phyloP scores from a whole-genome alignment of 306 rosid species.

The Corylus heterophylla region DNA sequence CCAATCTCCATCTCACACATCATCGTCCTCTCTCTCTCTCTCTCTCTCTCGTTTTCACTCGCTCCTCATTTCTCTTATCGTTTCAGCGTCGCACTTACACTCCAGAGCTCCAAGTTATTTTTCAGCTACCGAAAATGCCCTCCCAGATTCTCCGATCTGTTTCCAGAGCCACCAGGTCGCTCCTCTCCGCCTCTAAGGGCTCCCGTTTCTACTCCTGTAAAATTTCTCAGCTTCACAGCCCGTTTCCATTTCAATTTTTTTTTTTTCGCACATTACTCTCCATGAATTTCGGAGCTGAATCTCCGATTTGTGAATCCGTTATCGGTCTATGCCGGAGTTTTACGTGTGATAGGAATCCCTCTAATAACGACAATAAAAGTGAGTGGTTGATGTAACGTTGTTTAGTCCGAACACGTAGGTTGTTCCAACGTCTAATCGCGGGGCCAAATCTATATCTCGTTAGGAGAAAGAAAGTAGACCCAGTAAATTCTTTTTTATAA shows the following conservation, averaged over 20 bases:
- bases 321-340: conserved; percentile 12
- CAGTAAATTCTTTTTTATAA: not conserved
- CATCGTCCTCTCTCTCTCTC: not conserved
- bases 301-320: conserved; percentile 15
- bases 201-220: conserved; percentile 69
- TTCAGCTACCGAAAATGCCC: conserved; percentile 43
- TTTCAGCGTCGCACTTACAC: not conserved
- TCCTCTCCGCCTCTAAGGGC: conserved; percentile 62
- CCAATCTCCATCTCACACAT: not conserved
- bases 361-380: too few species aligned
- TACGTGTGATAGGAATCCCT: too few species aligned
- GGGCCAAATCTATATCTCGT: too few species aligned
- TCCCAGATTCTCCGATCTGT: conserved; percentile 68
- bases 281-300: conserved; percentile 2
- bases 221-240: not conserved
- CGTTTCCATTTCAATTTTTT: not conserved
- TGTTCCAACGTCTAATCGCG: too few species aligned
- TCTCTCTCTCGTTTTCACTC: not conserved
- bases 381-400: too few species aligned
- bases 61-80: not conserved
- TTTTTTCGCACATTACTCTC: not conserved
- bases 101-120: not conserved
- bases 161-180: conserved; percentile 71
- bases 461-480: too few species aligned
- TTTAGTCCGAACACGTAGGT: too few species aligned